These are phyloP conservation scores for Ophiostoma sp. DNA, from an alignment of 2,329 filamentous ascomycete species.

Conservation along the genomic window DNA sequence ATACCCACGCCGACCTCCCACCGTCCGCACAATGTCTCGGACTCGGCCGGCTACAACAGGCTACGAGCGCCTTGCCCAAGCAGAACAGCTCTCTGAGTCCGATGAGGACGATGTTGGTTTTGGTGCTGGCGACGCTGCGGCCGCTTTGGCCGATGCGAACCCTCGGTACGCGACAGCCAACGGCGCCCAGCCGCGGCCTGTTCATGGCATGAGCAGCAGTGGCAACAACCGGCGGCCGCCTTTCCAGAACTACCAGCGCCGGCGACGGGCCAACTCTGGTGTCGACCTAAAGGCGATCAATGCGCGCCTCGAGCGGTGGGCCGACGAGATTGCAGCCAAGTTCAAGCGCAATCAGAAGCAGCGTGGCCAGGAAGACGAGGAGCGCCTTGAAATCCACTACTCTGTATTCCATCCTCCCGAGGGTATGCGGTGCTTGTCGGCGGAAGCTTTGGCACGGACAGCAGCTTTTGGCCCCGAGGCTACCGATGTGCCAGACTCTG, in stretches of 20 bases:
- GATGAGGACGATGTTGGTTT: constrained; percentile 65
- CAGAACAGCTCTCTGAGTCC: constrained; percentile 63
- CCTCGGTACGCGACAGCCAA: neutral
- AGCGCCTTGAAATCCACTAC: constrained; percentile 90
- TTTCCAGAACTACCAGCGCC: constrained; percentile 17
- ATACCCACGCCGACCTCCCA: neutral
- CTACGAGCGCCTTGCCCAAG: constrained; percentile 79
- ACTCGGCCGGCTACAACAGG: constrained; percentile 68
- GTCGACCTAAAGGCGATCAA: constrained; percentile 99
- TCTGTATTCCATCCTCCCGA: constrained; percentile 94
- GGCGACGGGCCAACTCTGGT: constrained; percentile 65
- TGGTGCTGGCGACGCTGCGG: constrained; percentile 33
- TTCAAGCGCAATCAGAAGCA: constrained; percentile 80
- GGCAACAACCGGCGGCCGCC: constrained; percentile 11
- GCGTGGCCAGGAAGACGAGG: constrained; percentile 62
- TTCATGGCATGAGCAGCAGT: constrained; percentile 36
- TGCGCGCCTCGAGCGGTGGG: constrained; percentile 89
- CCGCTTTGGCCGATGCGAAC: constrained; percentile 36
- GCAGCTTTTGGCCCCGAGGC: constrained; percentile 25
- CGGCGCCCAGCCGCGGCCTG: constrained; percentile 29
- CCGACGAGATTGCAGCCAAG: constrained; percentile 93
- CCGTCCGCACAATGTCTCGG: constrained; percentile 49
- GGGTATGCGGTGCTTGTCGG: constrained; percentile 72
- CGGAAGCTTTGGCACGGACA: constrained; percentile 60
- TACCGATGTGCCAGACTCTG: constrained; percentile 45